These are phyloP conservation scores for Epichloe hybrida DNA, from an alignment of 2,329 filamentous ascomycete genomes.

Conservation along the genomic window DNA sequence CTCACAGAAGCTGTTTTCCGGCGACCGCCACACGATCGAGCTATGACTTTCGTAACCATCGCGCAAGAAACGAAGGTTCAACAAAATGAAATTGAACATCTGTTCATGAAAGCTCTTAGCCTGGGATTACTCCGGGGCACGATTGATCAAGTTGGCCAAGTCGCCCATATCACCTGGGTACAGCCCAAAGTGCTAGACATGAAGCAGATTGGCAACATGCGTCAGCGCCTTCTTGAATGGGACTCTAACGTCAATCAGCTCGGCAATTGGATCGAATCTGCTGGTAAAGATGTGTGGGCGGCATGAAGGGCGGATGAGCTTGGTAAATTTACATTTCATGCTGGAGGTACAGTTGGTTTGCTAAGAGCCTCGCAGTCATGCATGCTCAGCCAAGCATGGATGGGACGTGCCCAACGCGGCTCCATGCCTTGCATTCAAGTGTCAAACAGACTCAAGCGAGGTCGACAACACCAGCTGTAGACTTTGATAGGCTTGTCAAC, in stretches of 20 bases:
- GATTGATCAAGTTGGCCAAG: slow-evolving; percentile 90
- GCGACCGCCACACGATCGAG: slow-evolving; percentile 84
- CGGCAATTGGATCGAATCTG: slow-evolving; percentile 91
- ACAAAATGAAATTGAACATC: slow-evolving; percentile 85
- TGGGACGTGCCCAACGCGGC: not conserved
- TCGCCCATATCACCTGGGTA: slow-evolving; percentile 95
- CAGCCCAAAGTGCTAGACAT: slow-evolving; percentile 96
- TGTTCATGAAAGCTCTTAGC: slow-evolving; percentile 98
- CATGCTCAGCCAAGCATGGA: not conserved
- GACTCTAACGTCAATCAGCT: slow-evolving; percentile 90
- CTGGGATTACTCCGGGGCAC: slow-evolving; percentile 78
- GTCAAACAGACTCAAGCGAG: not conserved
- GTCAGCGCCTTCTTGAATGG: slow-evolving; percentile 79
- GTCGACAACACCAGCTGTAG: not conserved
- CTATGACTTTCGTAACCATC: slow-evolving; percentile 85
- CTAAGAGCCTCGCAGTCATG: not conserved
- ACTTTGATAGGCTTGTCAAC: not conserved
- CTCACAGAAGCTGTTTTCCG: slow-evolving; percentile 94
- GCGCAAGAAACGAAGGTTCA: slow-evolving; percentile 84
- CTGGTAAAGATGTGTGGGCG: slow-evolving; percentile 92
- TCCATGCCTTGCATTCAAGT: not conserved
- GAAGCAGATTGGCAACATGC: slow-evolving; percentile 90
- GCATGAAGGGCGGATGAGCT: slow-evolving; percentile 34
- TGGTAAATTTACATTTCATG: not conserved
- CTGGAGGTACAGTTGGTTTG: not conserved